Evolutionary conservation across 176 grass and related monocot species (phyloP), one percentile per base, ranked within the genome.

Genomic region (Aegilops umbellulata): DNA sequence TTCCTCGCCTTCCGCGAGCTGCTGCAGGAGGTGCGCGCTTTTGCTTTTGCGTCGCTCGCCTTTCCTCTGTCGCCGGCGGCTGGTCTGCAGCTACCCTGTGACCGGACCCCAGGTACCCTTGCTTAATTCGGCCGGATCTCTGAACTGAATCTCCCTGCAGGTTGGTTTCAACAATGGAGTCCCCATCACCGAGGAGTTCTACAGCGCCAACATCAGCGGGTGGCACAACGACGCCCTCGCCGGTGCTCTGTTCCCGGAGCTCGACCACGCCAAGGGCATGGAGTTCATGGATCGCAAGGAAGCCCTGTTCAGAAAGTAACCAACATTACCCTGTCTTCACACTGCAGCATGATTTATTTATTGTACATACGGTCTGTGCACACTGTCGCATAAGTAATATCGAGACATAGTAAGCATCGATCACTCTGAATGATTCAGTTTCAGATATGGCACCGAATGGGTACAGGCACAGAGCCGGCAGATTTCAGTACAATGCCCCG

Each of bases 111-210:
- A 2, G 4, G 3, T 11, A 6, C 3, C 31, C 27, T 1, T 30
- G 65, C 0, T 47, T 23, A 74, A 46, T 47, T 17, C 1, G 13
- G 1, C 14, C 71, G 24, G 41, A 7, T 51, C 6, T 35, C 65
- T 77, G 26, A 79, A 0, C 65, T 69, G 35, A 22, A 26, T 23
- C 24, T 74, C 12, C 41, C 13, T 49, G 71, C 58, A 91, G 90
- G 32, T 93, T 55, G 91, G 89, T 1, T 93, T 95, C 85, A 92
- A 93, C 22, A 82, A 67, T 16, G 87, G 95, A 0, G 85, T 87
- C 31, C 93, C 91, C 86, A 95, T 88, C 76, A 89, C 93, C 25
- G 93, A 98, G 86, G 91, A 90, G 63, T 98, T 93, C 83, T 98
- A 84, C 80, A 88, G 87, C 16, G 72, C 81, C 27, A 86, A 70